Conservation (phyloP, 2,329 filamentous ascomycete species). For the Aureobasidium musti region DNA sequence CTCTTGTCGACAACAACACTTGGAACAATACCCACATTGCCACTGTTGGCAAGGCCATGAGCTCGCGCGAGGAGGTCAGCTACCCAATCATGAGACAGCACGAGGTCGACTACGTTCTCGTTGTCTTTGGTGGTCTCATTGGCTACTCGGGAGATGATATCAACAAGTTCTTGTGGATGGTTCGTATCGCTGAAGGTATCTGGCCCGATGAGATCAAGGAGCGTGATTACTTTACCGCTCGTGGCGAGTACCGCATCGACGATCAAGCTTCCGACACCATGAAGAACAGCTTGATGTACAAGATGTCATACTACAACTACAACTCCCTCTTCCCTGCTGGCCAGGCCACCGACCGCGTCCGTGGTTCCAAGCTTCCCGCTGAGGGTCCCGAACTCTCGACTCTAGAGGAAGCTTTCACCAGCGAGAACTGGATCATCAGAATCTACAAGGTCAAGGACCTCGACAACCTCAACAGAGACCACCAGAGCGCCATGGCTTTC, state of each 20-base stretch:
- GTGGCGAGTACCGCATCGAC: constrained; percentile 94
- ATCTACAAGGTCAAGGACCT: constrained; percentile 99
- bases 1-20: constrained; percentile 98
- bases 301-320: constrained; percentile 99
- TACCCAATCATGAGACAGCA: constrained; percentile 98
- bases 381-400: constrained; percentile 82
- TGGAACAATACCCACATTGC: constrained; percentile 99
- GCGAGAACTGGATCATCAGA: constrained; percentile 99
- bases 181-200: constrained; percentile 97
- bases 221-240: constrained; percentile 88
- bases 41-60: constrained; percentile 98
- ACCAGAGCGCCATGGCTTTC: constrained; percentile 68
- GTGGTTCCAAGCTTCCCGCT: constrained; percentile 75
- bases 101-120: constrained; percentile 97
- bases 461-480: constrained; percentile 92
- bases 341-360: constrained; percentile 87
- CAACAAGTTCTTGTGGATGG: constrained; percentile 99
- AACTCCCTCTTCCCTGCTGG: constrained; percentile 86
- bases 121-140: constrained; percentile 93
- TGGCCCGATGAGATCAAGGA: constrained; percentile 99
- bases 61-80: constrained; percentile 93
- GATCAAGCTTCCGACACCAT: constrained; percentile 92
- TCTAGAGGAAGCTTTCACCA: constrained; percentile 95
- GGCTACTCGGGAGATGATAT: constrained; percentile 99
- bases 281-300: constrained; percentile 99